Base-by-base conservation (phyloP, 495 filamentous ascomycete species). In the Hypomontagnella submonticulosa region DNA sequence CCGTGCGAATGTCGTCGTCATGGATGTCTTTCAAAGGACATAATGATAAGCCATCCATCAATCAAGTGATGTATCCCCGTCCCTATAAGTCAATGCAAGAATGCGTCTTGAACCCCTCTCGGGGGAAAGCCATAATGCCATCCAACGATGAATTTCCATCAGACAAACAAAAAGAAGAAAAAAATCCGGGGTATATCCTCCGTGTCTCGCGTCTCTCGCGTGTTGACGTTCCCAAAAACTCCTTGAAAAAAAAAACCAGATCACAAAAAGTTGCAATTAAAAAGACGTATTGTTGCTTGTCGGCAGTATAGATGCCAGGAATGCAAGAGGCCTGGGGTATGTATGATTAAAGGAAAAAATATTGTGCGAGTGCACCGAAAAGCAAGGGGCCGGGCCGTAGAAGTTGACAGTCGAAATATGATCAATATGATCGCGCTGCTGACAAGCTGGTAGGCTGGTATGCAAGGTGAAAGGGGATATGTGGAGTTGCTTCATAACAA, bases 151-250 rank as follows among this genome's bases (percentile, higher is more conserved):
- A 53, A 36, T 27, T 20, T 49, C 30, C 8, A 46, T 27, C 23
- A 27, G 23, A 32, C 27, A 48, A 9, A 42, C 38, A 44, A 38
- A 19, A 37, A 40, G 63, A 42, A 55, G 13, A 57, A 57, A 58
- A 62, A 53, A 27, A 38, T 51, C 55, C 34, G 59, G 66, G 66
- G 66, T 70, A 70, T 70, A 70, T 70, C 66, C 66, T 70, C 57
- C 66, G 47, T 61, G 50, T 66, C 66, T 58, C 46, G 50, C 66
- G 54, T 53, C 20, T 57, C 52, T 63, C 60, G 60, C 66, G 59
- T 56, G 20, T 57, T 36, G 60, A 63, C 66, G 44, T 63, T 56
- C 32, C 66, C 56, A 48, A 66, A 49, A 70, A 66, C 61, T 65
- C 61, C 61, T 13, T 23, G 37, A 33, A 48, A 12, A 23, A 52